phyloP scores from a whole-genome alignment of 1,284 basidiomycete genomes.

The Apiotrichum sp. region DNA sequence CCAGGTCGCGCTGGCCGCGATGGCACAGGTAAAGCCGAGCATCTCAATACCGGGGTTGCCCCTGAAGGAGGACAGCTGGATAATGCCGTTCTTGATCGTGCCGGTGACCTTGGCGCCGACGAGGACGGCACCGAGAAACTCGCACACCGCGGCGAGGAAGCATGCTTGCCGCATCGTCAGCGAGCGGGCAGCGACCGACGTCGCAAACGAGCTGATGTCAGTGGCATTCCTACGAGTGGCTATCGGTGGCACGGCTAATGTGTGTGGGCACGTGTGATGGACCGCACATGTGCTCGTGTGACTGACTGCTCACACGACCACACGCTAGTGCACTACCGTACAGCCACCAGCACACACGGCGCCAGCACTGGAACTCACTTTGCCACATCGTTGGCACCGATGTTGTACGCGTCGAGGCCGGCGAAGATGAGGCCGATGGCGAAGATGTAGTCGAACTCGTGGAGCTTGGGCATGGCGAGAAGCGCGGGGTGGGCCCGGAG shows the following conservation, averaged over 20 bases:
- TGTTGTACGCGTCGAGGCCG: slow-evolving; percentile 50
- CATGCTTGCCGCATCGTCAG: slow-evolving; percentile 49
- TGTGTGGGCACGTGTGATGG: not conserved
- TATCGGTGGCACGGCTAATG: not conserved
- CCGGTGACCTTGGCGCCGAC: slow-evolving; percentile 47
- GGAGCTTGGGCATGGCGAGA: slow-evolving; percentile 49
- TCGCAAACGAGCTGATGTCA: slow-evolving; percentile 44
- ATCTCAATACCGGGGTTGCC: slow-evolving; percentile 49
- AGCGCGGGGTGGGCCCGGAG: too few relatives aligned
- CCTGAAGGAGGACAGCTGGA: slow-evolving; percentile 38
- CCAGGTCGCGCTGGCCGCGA: slow-evolving; percentile 43
- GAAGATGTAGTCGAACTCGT: slow-evolving; percentile 49
- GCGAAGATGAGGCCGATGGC: slow-evolving; percentile 47
- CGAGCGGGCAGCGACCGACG: slow-evolving; percentile 48
- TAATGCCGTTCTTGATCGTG: slow-evolving; percentile 51
- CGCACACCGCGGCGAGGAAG: slow-evolving; percentile 46
- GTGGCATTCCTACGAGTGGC: not conserved
- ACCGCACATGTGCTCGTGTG: not conserved
- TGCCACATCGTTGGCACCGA: slow-evolving; percentile 47
- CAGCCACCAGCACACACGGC: not conserved
- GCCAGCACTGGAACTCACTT: slow-evolving; percentile 11
- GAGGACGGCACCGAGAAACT: slow-evolving; percentile 48
- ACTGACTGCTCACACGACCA: not conserved
- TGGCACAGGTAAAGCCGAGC: slow-evolving; percentile 49
- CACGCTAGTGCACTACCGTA: not conserved